Evolutionary conservation across 2,329 filamentous ascomycete species (phyloP).

Genomic region (Pyrenophora teres): DNA sequence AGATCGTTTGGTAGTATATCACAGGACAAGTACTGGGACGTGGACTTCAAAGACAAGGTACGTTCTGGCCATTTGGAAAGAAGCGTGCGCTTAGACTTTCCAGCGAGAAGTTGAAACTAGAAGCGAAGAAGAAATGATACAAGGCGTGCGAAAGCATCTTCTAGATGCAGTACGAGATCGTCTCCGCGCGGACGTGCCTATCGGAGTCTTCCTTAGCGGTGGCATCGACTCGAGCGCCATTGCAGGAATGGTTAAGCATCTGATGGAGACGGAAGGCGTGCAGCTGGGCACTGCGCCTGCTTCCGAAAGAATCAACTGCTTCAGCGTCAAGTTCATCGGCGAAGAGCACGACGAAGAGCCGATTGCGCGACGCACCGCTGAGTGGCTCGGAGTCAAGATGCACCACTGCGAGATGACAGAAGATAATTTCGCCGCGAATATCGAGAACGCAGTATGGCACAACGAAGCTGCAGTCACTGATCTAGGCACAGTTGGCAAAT

Average conservation of each 20-base stretch:
- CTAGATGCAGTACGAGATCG: slow-evolving; percentile 59
- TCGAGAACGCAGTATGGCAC: slow-evolving; percentile 54
- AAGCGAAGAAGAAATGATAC: slow-evolving; percentile 57
- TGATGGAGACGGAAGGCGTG: slow-evolving; percentile 48
- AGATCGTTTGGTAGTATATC: slow-evolving; percentile 46
- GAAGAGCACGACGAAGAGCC: slow-evolving; percentile 48
- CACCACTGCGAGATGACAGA: slow-evolving; percentile 48
- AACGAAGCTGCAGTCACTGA: slow-evolving; percentile 55
- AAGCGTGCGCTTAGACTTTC: background rate
- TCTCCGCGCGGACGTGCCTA: slow-evolving; percentile 61
- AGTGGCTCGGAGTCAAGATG: slow-evolving; percentile 55
- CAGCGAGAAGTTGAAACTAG: slow-evolving; percentile 47
- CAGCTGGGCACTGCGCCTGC: slow-evolving; percentile 52
- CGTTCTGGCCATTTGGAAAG: background rate
- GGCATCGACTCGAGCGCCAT: slow-evolving; percentile 63
- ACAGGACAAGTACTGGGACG: slow-evolving; percentile 58
- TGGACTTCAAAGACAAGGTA: slow-evolving; percentile 59
- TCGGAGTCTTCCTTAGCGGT: slow-evolving; percentile 62
- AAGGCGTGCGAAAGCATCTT: slow-evolving; percentile 55
- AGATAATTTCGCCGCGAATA: slow-evolving; percentile 48
- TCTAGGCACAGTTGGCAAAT: slow-evolving; percentile 59
- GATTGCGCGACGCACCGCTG: slow-evolving; percentile 55
- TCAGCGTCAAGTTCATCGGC: slow-evolving; percentile 59
- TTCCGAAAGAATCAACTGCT: slow-evolving; percentile 48
- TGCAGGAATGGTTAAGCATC: slow-evolving; percentile 60